Evolutionary conservation across 2,329 filamentous ascomycete genomes (phyloP).

Genomic region (Colletotrichum sublineola): DNA sequence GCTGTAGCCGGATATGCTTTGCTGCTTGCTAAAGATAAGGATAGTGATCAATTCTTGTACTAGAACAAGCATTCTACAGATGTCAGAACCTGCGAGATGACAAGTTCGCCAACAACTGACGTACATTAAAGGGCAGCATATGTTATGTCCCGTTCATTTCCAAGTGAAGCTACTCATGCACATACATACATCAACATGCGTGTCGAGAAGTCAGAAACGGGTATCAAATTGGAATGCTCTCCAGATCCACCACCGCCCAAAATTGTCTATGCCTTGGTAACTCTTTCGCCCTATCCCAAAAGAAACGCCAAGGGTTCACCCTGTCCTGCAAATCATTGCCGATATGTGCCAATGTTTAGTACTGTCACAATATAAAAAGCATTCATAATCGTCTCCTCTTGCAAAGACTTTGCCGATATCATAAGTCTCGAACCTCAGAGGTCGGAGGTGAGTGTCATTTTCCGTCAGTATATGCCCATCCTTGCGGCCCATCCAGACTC

Average conservation of each 20-base stretch:
- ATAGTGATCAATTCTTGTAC: conserved; percentile 37
- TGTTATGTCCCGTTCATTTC: neutral
- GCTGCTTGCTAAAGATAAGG: conserved; percentile 17
- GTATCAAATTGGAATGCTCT: conserved; percentile 36
- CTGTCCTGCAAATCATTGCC: conserved; percentile 6
- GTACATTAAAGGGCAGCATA: neutral
- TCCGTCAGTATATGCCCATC: conserved; percentile 78
- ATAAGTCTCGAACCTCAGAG: neutral
- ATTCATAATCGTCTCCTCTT: neutral
- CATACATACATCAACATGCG: neutral
- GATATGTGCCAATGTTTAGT: no score
- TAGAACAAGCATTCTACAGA: conserved; percentile 7
- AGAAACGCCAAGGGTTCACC: conserved; percentile 18
- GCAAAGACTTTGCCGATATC: neutral
- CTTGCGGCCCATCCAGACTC: conserved; percentile 82
- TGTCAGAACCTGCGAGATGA: neutral
- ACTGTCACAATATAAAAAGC: neutral
- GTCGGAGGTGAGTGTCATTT: conserved; percentile 18
- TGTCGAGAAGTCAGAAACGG: conserved; percentile 20
- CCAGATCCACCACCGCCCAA: conserved; percentile 13
- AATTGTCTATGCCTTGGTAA: conserved; percentile 20
- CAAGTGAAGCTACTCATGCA: fast-evolving
- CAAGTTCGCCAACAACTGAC: neutral
- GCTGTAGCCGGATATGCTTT: conserved; percentile 6
- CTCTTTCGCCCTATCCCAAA: neutral